These are phyloP conservation scores for Suillus hirtellus DNA, from an alignment of 768 basidiomycete species.

Conservation along the genomic window DNA sequence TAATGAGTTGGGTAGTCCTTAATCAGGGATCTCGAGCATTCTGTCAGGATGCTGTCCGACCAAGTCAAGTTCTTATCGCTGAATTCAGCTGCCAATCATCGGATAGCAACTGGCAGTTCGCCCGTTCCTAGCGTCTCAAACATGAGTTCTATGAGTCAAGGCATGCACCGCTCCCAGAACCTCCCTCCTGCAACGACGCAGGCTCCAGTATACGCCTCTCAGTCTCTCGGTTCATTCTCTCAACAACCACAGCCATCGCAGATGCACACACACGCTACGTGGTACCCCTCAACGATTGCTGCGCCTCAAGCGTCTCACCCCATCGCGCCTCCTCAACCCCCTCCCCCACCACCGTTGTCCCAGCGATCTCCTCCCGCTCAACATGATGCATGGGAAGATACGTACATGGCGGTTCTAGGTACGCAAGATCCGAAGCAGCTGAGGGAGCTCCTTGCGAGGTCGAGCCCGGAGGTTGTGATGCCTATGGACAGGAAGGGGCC, in stretches of 20 bases:
- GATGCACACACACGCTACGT: slow-evolving; percentile 35
- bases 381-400: slow-evolving; percentile 82
- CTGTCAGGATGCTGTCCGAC: slow-evolving; percentile 71
- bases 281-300: slow-evolving; percentile 66
- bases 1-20: slow-evolving; percentile 46
- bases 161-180: slow-evolving; percentile 37
- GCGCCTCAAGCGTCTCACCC: slow-evolving; percentile 85
- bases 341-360: slow-evolving; percentile 41
- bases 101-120: slow-evolving; percentile 34
- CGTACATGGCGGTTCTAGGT: slow-evolving; percentile 74
- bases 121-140: slow-evolving; percentile 23
- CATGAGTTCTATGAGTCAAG: slow-evolving; percentile 40
- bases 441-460: slow-evolving; percentile 69
- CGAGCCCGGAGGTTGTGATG: slow-evolving; percentile 79
- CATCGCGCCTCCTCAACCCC: slow-evolving; percentile 61
- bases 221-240: slow-evolving; percentile 31
- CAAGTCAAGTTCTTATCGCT: slow-evolving; percentile 79
- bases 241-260: slow-evolving; percentile 33
- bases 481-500: slow-evolving; percentile 68
- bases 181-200: slow-evolving; percentile 40
- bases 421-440: slow-evolving; percentile 75
- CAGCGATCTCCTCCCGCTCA: slow-evolving; percentile 54
- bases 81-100: slow-evolving; percentile 46
- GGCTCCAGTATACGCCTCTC: slow-evolving; percentile 26
- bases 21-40: slow-evolving; percentile 80